Conservation (phyloP, 345 rosid genomes). For the Garcia nutans region DNA sequence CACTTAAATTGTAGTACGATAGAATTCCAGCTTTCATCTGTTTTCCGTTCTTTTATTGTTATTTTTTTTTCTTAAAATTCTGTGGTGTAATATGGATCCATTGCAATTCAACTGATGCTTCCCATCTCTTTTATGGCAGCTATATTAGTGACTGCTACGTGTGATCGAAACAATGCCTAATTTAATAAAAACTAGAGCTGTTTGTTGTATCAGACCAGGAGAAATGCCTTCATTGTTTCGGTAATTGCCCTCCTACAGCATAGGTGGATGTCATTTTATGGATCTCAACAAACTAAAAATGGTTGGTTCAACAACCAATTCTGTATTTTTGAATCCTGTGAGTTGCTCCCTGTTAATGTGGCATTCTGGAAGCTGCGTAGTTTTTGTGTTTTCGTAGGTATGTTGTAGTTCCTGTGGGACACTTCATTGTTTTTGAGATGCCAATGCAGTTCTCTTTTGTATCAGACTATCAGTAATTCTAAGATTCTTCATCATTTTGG, state of each 20-base stretch:
- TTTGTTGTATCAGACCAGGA: conserved; percentile 1
- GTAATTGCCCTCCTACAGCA: background rate
- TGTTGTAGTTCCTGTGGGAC: background rate
- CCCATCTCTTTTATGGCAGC: background rate
- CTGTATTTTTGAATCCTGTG: background rate
- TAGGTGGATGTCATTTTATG: background rate
- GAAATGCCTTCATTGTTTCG: background rate
- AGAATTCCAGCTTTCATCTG: background rate
- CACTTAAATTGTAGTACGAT: background rate
- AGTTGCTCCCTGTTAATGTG: background rate
- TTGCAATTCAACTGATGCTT: background rate
- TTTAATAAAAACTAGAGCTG: background rate
- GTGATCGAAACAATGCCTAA: background rate
- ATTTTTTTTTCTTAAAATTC: too few relatives aligned
- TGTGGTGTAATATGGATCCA: too few relatives aligned
- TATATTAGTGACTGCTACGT: background rate
- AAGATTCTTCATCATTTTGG: too few relatives aligned
- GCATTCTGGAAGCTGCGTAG: background rate
- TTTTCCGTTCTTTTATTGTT: too few relatives aligned
- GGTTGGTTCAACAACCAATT: background rate
- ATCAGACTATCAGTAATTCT: too few relatives aligned
- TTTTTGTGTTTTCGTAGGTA: background rate
- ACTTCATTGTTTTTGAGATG: background rate
- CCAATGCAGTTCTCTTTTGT: too few relatives aligned
- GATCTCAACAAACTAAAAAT: background rate